Evolutionary conservation across 768 basidiomycete genomes (phyloP).

Genomic region (Hirschioporus abietinus): DNA sequence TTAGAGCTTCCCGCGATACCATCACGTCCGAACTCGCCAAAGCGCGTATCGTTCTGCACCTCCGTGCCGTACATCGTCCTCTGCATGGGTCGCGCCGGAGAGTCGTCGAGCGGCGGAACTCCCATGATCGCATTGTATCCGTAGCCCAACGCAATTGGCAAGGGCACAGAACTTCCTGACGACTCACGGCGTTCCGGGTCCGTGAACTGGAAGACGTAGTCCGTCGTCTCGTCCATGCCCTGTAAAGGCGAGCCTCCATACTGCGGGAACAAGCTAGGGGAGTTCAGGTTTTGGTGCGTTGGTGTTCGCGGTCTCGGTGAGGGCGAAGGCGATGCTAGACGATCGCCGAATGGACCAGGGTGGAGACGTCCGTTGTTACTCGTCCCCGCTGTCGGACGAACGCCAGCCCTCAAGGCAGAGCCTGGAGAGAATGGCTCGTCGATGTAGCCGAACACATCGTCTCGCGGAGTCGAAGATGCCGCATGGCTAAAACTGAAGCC

Average conservation of each 20-base stretch:
- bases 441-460: neutral
- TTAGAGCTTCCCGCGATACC: constrained; percentile 59
- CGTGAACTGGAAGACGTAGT: constrained; percentile 14
- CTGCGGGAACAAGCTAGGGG: neutral
- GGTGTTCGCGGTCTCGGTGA: neutral
- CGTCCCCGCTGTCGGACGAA: neutral
- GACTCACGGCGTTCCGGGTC: neutral
- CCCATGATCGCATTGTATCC: neutral
- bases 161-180: constrained; percentile 25
- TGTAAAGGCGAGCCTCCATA: constrained; percentile 7
- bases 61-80: constrained; percentile 85
- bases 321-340: neutral
- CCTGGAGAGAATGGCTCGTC: neutral
- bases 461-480: neutral
- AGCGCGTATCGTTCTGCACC: constrained; percentile 74
- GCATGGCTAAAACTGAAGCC: constrained; percentile 15
- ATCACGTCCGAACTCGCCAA: constrained; percentile 79
- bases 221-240: constrained; percentile 9
- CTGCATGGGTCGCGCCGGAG: constrained; percentile 43
- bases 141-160: constrained; percentile 33
- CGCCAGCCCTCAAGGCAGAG: neutral
- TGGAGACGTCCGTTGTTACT: neutral
- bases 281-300: neutral
- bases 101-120: constrained; percentile 29
- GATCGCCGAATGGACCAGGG: neutral